Evolutionary conservation across 2,329 filamentous ascomycete genomes (phyloP), one percentile per base, ranked within the genome.

Genomic region (Clonostachys rosea): DNA sequence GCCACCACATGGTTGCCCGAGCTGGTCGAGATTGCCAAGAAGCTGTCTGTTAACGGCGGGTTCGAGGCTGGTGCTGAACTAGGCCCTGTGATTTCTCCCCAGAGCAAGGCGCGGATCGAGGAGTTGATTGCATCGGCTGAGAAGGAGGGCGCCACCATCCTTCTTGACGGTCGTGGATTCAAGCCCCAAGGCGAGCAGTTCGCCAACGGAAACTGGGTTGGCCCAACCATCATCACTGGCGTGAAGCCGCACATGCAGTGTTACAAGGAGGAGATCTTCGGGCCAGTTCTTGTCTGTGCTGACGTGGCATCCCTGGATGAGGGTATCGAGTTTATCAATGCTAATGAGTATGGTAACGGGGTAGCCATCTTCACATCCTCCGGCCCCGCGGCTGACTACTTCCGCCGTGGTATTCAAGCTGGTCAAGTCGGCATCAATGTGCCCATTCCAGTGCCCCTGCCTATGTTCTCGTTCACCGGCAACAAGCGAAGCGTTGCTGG

Each of bases 291-390:
- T 17, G 87, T 92, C 49, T 91, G 87, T 70, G 72, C 92, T 52
- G 87, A 89, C 59, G 85, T 87, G n/a, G 79, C 84, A 40, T 89
- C 86, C 6, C 78, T 92, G 47, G 86, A 91, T 60, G 87, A 89
- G 46, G 88, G 88, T 34, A 84, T 94, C 57, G 80, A 87, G 35
- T 71, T 91, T 53, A 91, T 92, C 74, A 94, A 94, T 71, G 75
- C 72, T 50, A 94, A 94, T 69, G 86, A 91, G 67, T 94, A 94
- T 65, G 89, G 89, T 56, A 94, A 94, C 72, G 89, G 89, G 54
- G 84, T 84, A 11, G 88, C 89, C 58, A 88, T 92, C 72, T 94
- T 94, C 73, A 94, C 89, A 14, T 78, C 79, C 53, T 88, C 82
- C 17, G 89, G 89, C 20, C 74, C 87, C 6, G 89, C 87, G 12